Base-by-base conservation (phyloP, 2,329 filamentous ascomycete genomes). In the Aspergillus pseudoviridinutans region DNA sequence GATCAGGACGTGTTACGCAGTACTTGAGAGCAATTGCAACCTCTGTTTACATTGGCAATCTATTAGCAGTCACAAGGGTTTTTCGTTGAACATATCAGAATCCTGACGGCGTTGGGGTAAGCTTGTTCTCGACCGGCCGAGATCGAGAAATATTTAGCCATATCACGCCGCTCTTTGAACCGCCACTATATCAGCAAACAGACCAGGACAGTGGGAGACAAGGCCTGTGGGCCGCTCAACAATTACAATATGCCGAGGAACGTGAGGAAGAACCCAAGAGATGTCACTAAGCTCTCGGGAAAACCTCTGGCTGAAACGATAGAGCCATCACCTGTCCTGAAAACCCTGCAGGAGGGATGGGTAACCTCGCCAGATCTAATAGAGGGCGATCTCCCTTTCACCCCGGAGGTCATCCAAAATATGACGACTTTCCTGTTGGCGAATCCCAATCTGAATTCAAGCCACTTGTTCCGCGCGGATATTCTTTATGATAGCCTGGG, bases 391-490 rank as follows among this genome's bases (percentile, higher is more conserved):
- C 62, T 74, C 25, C 20, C 62, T 0, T 73, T 72, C 42, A 58
- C 65, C 0, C 64, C 59, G 0, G 64, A 69, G 24, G 67, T 71
- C 32, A 74, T 78, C 49, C 61, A 74, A 24, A 80, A 84, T 54
- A 71, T 86, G n/a, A 77, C 85, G 22, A 76, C 81, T 44, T 71
- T 72, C 42, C 66, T 78, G 9, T 59, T 78, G 56, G 69, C 66
- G 47, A 86, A 86, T 60, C 84, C 84, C 0, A 86, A 87, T 56
- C 68, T 85, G 60, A 84, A 81, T 17, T 84, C 83, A 0, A 80
- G 77, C 6, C 78, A 82, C 68, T 76, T 87, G 14, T 84, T 86
- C 60, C 80, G 84, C 7, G 84, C 84, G 17, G 84, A 87, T 68
- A 81, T 87, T 42, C 75, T 84, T 32, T 82, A 81, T 64, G 80